A percentile compares a stretch with the other conserved stretches of the same genome.
phyloP scores from a whole-genome alignment of 768 basidiomycete species.

The Mycena crocata region DNA sequence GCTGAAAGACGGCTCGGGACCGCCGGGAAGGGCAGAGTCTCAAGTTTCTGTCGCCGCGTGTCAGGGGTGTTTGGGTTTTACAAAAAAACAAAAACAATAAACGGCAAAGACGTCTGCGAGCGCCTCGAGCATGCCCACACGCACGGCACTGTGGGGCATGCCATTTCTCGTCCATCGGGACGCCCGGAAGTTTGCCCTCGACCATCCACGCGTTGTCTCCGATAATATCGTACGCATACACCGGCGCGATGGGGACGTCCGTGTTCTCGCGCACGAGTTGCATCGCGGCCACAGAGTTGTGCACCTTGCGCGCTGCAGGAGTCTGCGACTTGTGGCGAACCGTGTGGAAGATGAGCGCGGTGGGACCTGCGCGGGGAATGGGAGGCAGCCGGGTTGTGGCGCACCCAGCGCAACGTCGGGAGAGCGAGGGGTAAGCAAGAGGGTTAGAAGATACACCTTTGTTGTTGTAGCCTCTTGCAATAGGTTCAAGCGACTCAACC shows the following conservation, averaged over 20 bases:
- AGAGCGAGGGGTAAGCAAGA: neutral
- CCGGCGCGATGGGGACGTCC: slow-evolving; percentile 17
- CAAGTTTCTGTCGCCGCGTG: slow-evolving; percentile 8
- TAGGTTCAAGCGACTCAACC: slow-evolving; percentile 26
- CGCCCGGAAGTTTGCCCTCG: slow-evolving; percentile 11
- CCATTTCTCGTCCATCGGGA: slow-evolving; percentile 25
- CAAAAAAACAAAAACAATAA: neutral
- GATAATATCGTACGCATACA: slow-evolving; percentile 18
- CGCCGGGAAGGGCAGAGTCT: slow-evolving; percentile 9
- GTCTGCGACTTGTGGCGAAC: slow-evolving; percentile 14
- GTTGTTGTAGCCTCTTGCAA: slow-evolving; percentile 25
- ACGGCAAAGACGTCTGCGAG: slow-evolving; percentile 25
- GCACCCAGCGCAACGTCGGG: neutral
- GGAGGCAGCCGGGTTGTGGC: slow-evolving; percentile 19
- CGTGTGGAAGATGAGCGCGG: slow-evolving; percentile 18
- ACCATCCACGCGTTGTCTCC: slow-evolving; percentile 20
- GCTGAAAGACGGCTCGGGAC: neutral
- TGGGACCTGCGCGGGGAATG: slow-evolving; percentile 6
- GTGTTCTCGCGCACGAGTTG: slow-evolving; percentile 24
- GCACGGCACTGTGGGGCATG: slow-evolving; percentile 8
- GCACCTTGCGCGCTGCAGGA: slow-evolving; percentile 14
- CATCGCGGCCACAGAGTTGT: slow-evolving; percentile 7
- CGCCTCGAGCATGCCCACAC: slow-evolving; percentile 21
- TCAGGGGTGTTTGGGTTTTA: neutral
- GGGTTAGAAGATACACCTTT: slow-evolving; percentile 22